Conservation (phyloP, 1,284 basidiomycete genomes). For the Ceratobasidium sp. region DNA sequence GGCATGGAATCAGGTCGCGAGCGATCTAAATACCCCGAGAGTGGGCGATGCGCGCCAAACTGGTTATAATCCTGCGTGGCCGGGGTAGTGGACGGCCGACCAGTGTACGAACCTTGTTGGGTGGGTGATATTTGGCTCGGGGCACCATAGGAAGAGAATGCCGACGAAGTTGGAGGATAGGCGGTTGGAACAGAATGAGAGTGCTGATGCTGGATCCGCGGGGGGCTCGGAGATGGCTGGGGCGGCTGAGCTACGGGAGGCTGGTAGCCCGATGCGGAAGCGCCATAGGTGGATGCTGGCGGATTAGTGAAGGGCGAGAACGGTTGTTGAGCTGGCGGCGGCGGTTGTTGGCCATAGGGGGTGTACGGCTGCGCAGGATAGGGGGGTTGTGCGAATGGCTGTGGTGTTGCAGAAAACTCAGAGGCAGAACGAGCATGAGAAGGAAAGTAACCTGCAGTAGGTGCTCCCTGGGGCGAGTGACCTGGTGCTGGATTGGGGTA, state of each 20-base stretch:
- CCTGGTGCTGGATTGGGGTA: slow-evolving; percentile 23
- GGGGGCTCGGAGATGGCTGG: neutral
- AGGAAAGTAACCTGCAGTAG: slow-evolving; percentile 23
- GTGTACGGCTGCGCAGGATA: slow-evolving; percentile 39
- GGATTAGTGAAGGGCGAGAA: slow-evolving; percentile 42
- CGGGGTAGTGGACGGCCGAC: neutral
- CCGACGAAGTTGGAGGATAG: slow-evolving; percentile 11
- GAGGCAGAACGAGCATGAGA: slow-evolving; percentile 27
- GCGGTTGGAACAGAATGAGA: slow-evolving; percentile 38
- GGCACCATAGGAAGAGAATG: slow-evolving; percentile 1
- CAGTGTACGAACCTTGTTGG: slow-evolving; percentile 4
- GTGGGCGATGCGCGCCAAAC: slow-evolving; percentile 10
- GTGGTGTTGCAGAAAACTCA: slow-evolving; percentile 22
- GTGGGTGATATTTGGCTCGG: neutral
- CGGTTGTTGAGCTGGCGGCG: slow-evolving; percentile 16
- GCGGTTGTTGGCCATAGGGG: slow-evolving; percentile 33
- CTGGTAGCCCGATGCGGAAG: slow-evolving; percentile 25
- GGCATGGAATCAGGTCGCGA: no score
- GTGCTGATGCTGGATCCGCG: slow-evolving; percentile 36
- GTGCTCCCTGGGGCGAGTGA: slow-evolving; percentile 28
- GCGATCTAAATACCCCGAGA: no score
- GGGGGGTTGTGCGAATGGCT: slow-evolving; percentile 12
- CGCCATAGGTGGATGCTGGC: neutral
- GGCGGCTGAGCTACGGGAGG: slow-evolving; percentile 1
- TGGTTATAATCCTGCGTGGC: slow-evolving; percentile 6